These are phyloP conservation scores for Fagopyrum homotropicum DNA, from an alignment of 148 eudicot species.

Conservation along the genomic window DNA sequence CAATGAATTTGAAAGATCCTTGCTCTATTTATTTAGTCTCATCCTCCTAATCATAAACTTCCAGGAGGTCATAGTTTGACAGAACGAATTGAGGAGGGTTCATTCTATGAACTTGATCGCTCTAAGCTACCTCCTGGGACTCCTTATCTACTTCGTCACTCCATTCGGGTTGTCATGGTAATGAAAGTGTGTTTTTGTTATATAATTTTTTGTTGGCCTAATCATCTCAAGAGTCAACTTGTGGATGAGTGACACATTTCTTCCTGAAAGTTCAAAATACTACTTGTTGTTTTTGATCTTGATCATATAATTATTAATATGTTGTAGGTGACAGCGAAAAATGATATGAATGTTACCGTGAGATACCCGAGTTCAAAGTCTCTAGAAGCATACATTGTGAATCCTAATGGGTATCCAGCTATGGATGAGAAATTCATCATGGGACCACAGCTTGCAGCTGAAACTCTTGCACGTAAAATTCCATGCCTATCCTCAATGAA, in stretches of 20 bases:
- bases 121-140: slow-evolving; percentile 12
- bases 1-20: neutral
- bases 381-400: slow-evolving; percentile 28
- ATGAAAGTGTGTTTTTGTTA: neutral
- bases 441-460: slow-evolving; percentile 40
- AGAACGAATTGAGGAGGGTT: slow-evolving; percentile 4
- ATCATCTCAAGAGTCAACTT: neutral
- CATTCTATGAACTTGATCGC: slow-evolving; percentile 15
- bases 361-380: slow-evolving; percentile 26
- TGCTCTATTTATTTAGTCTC: neutral
- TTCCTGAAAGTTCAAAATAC: neutral
- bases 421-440: slow-evolving; percentile 52
- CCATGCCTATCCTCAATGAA: slow-evolving; percentile 22
- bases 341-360: neutral
- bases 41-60: neutral
- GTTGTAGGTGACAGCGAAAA: slow-evolving; percentile 11
- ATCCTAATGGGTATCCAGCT: slow-evolving; percentile 25
- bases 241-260: neutral
- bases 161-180: slow-evolving; percentile 11
- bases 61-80: neutral
- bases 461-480: slow-evolving; percentile 34
- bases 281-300: too few species aligned
- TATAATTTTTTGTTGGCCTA: neutral
- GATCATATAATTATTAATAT: neutral
- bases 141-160: neutral